phyloP scores from a whole-genome alignment of 441 rosid species.

The Populus hybrid region DNA sequence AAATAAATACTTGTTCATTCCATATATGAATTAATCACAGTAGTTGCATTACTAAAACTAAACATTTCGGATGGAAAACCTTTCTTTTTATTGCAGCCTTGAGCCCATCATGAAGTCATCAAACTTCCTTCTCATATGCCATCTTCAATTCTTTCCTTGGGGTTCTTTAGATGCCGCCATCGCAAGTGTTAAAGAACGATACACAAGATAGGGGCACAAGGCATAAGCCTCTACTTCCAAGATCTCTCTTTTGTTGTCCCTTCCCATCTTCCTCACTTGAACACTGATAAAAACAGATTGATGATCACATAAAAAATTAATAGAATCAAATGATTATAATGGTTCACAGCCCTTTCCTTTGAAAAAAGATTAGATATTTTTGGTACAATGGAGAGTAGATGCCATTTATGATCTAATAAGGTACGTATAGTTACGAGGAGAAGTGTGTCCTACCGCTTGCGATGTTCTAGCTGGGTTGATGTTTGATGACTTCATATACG shows the following conservation, averaged over 20 bases:
- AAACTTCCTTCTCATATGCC: not conserved
- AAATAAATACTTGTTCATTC: not conserved
- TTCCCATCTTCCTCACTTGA: conserved; percentile 16
- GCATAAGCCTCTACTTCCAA: conserved; percentile 40
- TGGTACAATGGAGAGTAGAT: not conserved
- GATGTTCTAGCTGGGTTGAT: conserved; percentile 15
- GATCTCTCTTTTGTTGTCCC: conserved; percentile 26
- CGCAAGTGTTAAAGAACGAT: conserved; percentile 20
- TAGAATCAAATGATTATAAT: not conserved
- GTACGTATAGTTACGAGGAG: not conserved
- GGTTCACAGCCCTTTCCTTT: not conserved
- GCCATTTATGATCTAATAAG: not conserved
- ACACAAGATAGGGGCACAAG: conserved; percentile 40
- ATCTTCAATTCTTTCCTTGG: not conserved
- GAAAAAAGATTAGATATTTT: no score
- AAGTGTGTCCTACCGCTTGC: conserved; percentile 22
- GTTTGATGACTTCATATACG: conserved; percentile 33
- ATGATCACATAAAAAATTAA: not conserved
- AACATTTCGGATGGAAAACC: not conserved
- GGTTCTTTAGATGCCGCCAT: conserved; percentile 7
- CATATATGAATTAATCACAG: not conserved
- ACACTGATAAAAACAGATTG: not conserved
- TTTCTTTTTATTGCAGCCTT: not conserved
- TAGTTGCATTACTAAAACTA: not conserved
- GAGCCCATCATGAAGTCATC: conserved; percentile 2